Base-by-base conservation (phyloP, 176 grass and related monocot species). In the Thinopyrum elongatum region DNA sequence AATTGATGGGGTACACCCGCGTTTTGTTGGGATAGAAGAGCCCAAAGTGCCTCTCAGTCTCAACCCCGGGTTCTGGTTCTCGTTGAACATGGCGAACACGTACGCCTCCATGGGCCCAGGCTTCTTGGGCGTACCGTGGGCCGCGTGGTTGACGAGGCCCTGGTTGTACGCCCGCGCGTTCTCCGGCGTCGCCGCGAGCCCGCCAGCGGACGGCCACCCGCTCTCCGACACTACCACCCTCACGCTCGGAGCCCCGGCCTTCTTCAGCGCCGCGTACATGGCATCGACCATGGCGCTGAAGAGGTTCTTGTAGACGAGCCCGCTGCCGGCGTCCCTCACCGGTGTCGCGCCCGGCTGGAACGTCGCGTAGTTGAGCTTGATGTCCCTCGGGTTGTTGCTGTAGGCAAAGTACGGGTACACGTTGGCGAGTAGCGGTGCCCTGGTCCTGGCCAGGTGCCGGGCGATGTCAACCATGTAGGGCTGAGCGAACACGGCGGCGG, bases 71-170 rank as follows among this genome's bases (percentile, higher is more conserved):
- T 94, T 94, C 84, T 87, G 83, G 78, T 97, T 88, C 89, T 97
- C 92, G 34, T 97, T 88, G 86, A 97, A 97, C 88, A 97, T 92
- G 38, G 86, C 80, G 46, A 91, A 97, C 33, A 97, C 15, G 49
- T 91, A 94, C 0, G 92, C 85, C 88, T 97, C 92, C 6, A 94
- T 81, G 10, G 68, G 12, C 5, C 83, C 92, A 0, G 90, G 77
- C 58, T 72, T 91, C 15, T 80, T 41, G 6, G 95, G 95, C 53
- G 95, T 94, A 1, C 92, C 95, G 1, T 55, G 27, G 0, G 84
- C 25, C 61, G 93, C 92, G 17, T 91, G 92, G 67, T 85, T 79
- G 22, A 97, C 38, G 15, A 94, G 64, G 29, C 94, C 62, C 67
- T 97, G 92, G 74, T 97, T 94, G 82, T 97, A 97, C 1, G 85